Base-by-base conservation (phyloP, 495 filamentous ascomycete species). In the Elasticomyces elasticus region DNA sequence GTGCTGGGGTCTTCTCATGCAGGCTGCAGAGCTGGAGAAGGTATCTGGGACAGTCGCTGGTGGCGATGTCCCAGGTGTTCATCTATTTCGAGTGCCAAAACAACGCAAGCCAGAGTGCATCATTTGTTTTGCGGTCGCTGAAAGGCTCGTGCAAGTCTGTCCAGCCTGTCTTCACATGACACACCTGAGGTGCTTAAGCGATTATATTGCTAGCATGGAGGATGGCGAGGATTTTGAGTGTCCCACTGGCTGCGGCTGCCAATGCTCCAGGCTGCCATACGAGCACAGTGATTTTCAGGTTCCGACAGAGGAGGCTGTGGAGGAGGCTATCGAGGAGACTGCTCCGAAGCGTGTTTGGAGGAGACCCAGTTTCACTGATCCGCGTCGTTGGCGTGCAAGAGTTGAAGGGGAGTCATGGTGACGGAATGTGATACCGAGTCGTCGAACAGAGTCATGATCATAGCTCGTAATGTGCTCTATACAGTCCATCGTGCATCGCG, bases 21-120 rank as follows among this genome's bases (percentile, higher is more conserved):
- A 57, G 17, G 59, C 59, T 3, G 35, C 59, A 2, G 59, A 62
- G 45, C 13, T 62, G n/a, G 54, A 57, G 50, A 61, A 62, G 35
- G 47, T 28, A 4, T 5, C 28, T 9, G 47, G 51, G 11, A 53
- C 50, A 1, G 5, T 20, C 11, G n/a, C 25, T 12, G 27, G 11
- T n/a, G 11, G 37, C 26, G 12, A 4, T 15, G 2, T 13, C 35
- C 35, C 12, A 13, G 35, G 13, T 40, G 35, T 40, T 15, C 5
- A 17, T 17, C 19, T 40, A 1, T 17, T 6, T 23, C 55, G 37
- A 25, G 45, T 17, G 31, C 40, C 40, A 2, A 13, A 10, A 5
- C 45, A 56, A 41, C 40, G 41, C 4, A 47, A 26, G 15, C 24
- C 33, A 2, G n/a, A 22, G 10, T 61, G 58, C 40, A 49, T 19